Evolutionary conservation across 257 asterid genomes (phyloP).

Genomic region (Primulina tabacum): DNA sequence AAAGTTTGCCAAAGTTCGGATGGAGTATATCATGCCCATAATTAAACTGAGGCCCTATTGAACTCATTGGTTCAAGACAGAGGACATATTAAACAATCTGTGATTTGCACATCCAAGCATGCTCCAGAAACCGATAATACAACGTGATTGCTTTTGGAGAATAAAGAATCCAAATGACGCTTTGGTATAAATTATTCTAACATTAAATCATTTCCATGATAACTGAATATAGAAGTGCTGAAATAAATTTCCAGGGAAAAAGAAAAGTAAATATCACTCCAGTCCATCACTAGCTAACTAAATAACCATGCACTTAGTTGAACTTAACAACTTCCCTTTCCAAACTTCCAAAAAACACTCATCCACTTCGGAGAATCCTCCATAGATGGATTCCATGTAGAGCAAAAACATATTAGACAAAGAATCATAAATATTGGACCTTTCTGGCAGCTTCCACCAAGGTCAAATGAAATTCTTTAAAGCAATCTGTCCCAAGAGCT

Average conservation of each 20-base stretch:
- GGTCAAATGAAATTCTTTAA: constrained; percentile 66
- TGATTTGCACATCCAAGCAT: constrained; percentile 10
- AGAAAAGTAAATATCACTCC: too few species aligned
- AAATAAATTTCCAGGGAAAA: constrained; percentile 6
- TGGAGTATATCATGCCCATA: constrained; percentile 13
- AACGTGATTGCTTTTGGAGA: too few species aligned
- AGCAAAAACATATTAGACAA: constrained; percentile 19
- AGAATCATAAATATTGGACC: constrained; percentile 39
- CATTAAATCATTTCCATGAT: neutral
- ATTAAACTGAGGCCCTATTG: neutral
- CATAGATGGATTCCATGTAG: constrained; percentile 15
- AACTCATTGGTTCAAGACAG: constrained; percentile 22
- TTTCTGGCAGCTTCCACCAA: constrained; percentile 69
- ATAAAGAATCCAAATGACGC: neutral
- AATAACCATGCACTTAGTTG: constrained; percentile 12
- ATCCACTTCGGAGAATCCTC: constrained; percentile 13
- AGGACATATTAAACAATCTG: constrained; percentile 4
- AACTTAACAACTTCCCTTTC: constrained; percentile 1
- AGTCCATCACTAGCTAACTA: constrained; percentile 3
- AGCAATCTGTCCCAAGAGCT: constrained; percentile 88
- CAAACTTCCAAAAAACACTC: constrained; percentile 5
- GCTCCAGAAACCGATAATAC: constrained; percentile 13
- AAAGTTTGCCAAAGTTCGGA: neutral
- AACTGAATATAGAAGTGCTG: neutral
- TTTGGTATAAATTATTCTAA: too few species aligned